A percentile compares a stretch with the other conserved stretches of the same genome.
Conservation (phyloP, 1,139 yeast species). For the Tardiomyces depauwii region DNA sequence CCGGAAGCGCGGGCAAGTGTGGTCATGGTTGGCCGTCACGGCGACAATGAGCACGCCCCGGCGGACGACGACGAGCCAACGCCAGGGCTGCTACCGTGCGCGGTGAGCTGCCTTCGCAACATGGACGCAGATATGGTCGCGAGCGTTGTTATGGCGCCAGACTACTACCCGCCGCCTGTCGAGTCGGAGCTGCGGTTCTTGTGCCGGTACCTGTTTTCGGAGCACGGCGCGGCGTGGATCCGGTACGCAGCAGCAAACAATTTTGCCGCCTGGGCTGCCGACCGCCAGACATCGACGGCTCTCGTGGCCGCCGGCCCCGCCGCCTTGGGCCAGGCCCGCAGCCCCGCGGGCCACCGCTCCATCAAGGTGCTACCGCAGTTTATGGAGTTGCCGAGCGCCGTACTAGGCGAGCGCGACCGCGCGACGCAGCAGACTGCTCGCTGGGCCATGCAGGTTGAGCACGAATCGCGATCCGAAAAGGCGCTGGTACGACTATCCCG, state of each 20-base stretch:
- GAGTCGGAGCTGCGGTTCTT: conserved; percentile 14
- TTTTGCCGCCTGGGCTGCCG: conserved; percentile 16
- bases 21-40: neutral
- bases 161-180: conserved; percentile 14
- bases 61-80: neutral
- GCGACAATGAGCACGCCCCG: no score
- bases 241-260: conserved; percentile 18
- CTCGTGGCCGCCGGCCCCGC: neutral
- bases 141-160: conserved; percentile 18
- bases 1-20: neutral
- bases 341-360: neutral
- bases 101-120: conserved; percentile 1
- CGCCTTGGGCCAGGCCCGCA: neutral
- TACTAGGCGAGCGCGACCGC: neutral
- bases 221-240: conserved; percentile 20
- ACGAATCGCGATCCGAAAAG: conserved; percentile 15
- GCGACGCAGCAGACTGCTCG: neutral
- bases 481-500: conserved; percentile 4
- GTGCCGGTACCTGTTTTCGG: conserved; percentile 13
- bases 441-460: conserved; percentile 15
- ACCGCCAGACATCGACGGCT: neutral
- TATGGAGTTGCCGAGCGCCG: neutral
- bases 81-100: neutral
- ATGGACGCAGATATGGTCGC: conserved; percentile 17
- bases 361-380: neutral